phyloP scores from a whole-genome alignment of 768 basidiomycete genomes.

The Suillus discolor region DNA sequence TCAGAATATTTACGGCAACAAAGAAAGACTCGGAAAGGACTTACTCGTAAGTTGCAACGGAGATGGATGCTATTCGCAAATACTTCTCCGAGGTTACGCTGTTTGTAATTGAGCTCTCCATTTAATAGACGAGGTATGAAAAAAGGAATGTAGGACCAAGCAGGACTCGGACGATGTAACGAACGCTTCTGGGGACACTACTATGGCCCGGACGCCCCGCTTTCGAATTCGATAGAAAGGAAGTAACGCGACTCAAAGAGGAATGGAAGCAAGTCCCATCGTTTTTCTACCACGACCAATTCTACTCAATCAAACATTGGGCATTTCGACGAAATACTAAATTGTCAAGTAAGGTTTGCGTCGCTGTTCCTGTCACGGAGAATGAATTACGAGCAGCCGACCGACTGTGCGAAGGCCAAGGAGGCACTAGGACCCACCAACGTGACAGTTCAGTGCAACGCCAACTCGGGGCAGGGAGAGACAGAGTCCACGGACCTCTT shows the following conservation, averaged over 20 bases:
- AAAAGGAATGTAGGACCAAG: neutral
- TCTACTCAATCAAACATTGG: neutral
- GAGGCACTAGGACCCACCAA: too few species aligned
- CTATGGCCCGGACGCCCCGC: neutral
- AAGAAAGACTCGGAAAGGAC: constrained; percentile 15
- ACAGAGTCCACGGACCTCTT: too few species aligned
- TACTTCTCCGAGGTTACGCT: constrained; percentile 28
- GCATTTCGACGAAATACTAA: too few species aligned
- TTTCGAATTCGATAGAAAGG: neutral
- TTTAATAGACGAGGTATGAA: neutral
- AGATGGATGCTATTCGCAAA: constrained; percentile 37
- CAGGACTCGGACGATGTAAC: neutral
- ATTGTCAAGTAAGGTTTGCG: too few species aligned
- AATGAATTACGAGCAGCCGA: too few species aligned
- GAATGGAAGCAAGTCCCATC: neutral
- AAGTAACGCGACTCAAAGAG: neutral
- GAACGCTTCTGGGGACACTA: neutral
- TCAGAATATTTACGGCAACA: neutral
- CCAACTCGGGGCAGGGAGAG: too few species aligned
- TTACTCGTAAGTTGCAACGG: constrained; percentile 43
- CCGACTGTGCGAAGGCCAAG: too few species aligned
- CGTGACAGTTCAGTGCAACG: too few species aligned
- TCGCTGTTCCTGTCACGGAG: too few species aligned
- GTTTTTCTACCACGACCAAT: neutral
- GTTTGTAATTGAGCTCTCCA: constrained; percentile 5